These are phyloP conservation scores for Backusella macrospora DNA, from an alignment of 192 early-diverging fungal species.

Conservation along the genomic window DNA sequence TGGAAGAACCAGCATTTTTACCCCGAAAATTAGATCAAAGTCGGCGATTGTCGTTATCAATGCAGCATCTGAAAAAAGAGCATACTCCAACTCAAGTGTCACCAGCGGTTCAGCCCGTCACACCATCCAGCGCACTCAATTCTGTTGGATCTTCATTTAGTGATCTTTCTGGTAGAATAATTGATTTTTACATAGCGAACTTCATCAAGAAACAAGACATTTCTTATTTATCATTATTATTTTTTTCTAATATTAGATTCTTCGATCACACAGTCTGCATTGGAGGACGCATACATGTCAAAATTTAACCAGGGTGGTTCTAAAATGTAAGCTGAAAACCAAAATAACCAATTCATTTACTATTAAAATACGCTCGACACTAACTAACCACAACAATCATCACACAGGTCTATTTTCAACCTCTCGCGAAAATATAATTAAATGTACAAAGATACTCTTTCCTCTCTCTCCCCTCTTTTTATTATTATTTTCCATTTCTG, in stretches of 20 bases:
- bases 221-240: neutral
- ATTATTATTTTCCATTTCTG: neutral
- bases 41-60: neutral
- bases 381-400: neutral
- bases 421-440: constrained; percentile 26
- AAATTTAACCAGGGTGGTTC: constrained; percentile 50
- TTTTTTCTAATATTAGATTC: constrained; percentile 43
- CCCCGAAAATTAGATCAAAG: neutral
- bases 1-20: constrained; percentile 29
- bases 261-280: constrained; percentile 55
- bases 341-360: neutral
- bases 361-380: too few species aligned
- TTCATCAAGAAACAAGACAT: too few species aligned
- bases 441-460: constrained; percentile 19
- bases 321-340: constrained; percentile 44
- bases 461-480: neutral
- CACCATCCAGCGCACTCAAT: constrained; percentile 19
- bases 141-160: constrained; percentile 52
- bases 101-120: neutral
- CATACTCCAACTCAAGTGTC: neutral
- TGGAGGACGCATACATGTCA: constrained; percentile 57
- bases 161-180: constrained; percentile 46
- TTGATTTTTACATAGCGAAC: neutral
- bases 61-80: constrained; percentile 14
- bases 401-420: constrained; percentile 21